Base-by-base conservation (phyloP, 768 basidiomycete genomes). In the Mycena haematopus region DNA sequence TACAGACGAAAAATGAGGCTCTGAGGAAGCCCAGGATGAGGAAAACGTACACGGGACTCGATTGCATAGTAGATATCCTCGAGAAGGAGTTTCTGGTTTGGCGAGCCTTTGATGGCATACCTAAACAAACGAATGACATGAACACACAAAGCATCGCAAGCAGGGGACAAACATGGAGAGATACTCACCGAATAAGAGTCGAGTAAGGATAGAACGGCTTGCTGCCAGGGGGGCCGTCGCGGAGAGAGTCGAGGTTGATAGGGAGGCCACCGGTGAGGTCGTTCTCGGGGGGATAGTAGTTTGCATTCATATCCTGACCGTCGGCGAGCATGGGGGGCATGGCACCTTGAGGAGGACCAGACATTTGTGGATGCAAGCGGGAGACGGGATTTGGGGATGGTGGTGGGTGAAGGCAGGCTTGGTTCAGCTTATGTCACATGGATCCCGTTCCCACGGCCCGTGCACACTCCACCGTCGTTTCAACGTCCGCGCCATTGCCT, bases 31-130 rank as follows among this genome's bases (percentile, higher is more conserved):
- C 45, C 35, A 52, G 49, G 38, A 33, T n/a, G 36, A 51, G 56
- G 36, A 25, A 60, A 55, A 83, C 89, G 73, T 76, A 93, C 92
- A 70, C 92, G 84, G 55, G 91, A 92, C 75, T 93, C 92, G 65
- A 95, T 93, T 17, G 92, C 92, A 76, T 93, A 94, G 74, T 95
- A 95, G 56, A 95, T 94, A 75, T 95, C 92, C 78, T 95, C 92
- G 54, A 95, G 78, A 57, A 95, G 78, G 58, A 95, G 75, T 72
- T 92, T 93, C 76, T 91, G 90, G 72, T 90, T 93, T 42, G 92
- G 92, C 8, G 93, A 92, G 62, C 92, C 93, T 77, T 95, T 95
- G 75, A 95, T 95, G 58, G 92, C 92, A 73, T 94, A 95, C 66
- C 92, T 94, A 69, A 36, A 64, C 51, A 57, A 52, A 58, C 5